A percentile compares a stretch with the other conserved stretches of the same genome.
Conservation (phyloP, 495 filamentous ascomycete species). For the Aspergillus taichungensis region DNA sequence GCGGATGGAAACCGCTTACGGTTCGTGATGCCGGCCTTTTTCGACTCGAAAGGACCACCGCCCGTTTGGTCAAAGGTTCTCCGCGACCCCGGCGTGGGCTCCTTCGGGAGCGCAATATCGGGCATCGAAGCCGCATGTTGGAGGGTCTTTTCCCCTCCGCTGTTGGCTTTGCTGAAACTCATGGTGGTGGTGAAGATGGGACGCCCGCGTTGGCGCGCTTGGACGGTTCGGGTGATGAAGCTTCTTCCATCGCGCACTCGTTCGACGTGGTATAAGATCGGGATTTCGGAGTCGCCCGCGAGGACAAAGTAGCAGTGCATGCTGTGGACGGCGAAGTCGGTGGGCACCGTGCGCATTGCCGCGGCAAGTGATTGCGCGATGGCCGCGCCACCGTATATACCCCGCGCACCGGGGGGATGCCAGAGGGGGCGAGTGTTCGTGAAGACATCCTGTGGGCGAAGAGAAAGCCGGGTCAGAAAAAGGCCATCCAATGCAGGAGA, state of each 20-base stretch:
- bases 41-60: constrained; percentile 34
- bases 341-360: constrained; percentile 75
- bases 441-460: constrained; percentile 60
- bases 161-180: constrained; percentile 69
- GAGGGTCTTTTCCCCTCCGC: constrained; percentile 52
- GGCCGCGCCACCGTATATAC: constrained; percentile 85
- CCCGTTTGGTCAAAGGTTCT: constrained; percentile 21
- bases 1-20: constrained; percentile 19
- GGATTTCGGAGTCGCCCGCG: constrained; percentile 72
- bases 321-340: constrained; percentile 74
- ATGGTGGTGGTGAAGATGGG: constrained; percentile 92
- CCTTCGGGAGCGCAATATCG: constrained; percentile 18
- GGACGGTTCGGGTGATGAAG: constrained; percentile 90
- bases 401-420: constrained; percentile 84
- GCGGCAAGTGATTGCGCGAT: constrained; percentile 89
- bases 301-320: constrained; percentile 99
- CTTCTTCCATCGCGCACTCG: constrained; percentile 82
- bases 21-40: constrained; percentile 34
- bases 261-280: constrained; percentile 90
- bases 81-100: constrained; percentile 11
- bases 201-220: constrained; percentile 80
- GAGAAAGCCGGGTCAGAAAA: background rate
- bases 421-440: constrained; percentile 86
- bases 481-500: background rate
- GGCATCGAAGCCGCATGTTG: constrained; percentile 33